These are phyloP conservation scores for Marasmius fiardii DNA, from an alignment of 1,284 basidiomycete genomes.

Conservation along the genomic window DNA sequence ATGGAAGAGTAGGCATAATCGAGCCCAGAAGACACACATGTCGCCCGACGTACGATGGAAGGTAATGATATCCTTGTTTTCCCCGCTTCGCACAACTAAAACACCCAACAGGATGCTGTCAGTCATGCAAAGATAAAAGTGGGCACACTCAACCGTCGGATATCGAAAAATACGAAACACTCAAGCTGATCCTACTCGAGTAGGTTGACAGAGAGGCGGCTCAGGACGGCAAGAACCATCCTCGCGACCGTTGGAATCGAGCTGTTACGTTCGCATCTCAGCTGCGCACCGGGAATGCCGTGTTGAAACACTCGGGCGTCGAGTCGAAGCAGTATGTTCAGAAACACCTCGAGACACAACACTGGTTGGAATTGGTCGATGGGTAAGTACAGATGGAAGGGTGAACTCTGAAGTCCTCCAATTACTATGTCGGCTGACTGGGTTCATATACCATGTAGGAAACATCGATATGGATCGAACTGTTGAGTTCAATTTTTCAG, in stretches of 20 bases:
- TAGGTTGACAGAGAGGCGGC: slow-evolving; percentile 40
- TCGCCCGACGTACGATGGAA: slow-evolving; percentile 19
- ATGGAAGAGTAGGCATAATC: slow-evolving; percentile 17
- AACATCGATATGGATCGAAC: slow-evolving; percentile 69
- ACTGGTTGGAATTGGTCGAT: slow-evolving; percentile 69
- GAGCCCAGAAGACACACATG: slow-evolving; percentile 13
- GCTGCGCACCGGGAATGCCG: slow-evolving; percentile 41
- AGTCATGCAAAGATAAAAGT: slow-evolving; percentile 39
- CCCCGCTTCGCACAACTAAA: background rate
- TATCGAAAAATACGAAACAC: background rate
- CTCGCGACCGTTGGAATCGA: slow-evolving; percentile 43
- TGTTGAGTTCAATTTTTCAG: slow-evolving; percentile 30
- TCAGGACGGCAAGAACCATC: slow-evolving; percentile 39
- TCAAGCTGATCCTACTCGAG: too few relatives aligned
- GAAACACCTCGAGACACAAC: slow-evolving; percentile 55
- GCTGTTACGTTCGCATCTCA: slow-evolving; percentile 38
- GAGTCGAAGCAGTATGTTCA: slow-evolving; percentile 25
- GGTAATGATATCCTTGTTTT: background rate
- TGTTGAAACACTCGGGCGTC: slow-evolving; percentile 29
- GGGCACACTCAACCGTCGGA: slow-evolving; percentile 8
- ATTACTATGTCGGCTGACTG: background rate
- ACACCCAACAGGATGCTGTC: slow-evolving; percentile 29
- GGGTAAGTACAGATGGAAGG: too few relatives aligned
- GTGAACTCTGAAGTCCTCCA: background rate
- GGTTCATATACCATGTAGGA: too few relatives aligned